Base-by-base conservation (phyloP, 768 basidiomycete genomes). In the Crucibulum laeve region DNA sequence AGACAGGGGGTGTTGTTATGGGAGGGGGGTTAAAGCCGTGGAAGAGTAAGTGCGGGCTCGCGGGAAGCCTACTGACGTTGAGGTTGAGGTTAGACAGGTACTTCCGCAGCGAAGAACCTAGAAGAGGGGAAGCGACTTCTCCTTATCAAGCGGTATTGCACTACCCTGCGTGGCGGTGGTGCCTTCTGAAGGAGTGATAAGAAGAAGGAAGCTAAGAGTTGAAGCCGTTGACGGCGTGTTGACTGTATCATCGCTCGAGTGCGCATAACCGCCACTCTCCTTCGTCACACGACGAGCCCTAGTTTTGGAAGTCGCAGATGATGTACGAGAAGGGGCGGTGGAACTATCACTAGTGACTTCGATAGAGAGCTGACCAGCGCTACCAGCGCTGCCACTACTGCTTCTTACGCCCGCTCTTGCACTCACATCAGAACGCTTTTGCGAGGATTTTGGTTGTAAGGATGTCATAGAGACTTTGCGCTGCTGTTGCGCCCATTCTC, bases 71-170 rank as follows among this genome's bases (percentile, higher is more conserved):
- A 19, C 15, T 28, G 11, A 28, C 7, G 24, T 15, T 42, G 2
- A 34, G n/a, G 42, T 23, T 14, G 38, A 45, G 30, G 37, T 34
- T 24, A 38, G 49, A 17, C 30, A 41, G 3, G 45, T 17, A 3
- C 22, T 25, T 30, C 35, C 21, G 18, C 33, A 42, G 34, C 26
- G 35, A 15, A 21, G 32, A 21, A 13, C 40, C 24, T 11, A 60
- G 62, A 3, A 63, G 49, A 1, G 69, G 69, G 69, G 61, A 15
- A 73, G 28, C 36, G 64, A 57, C 57, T 71, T 64, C 43, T 70
- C 53, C 51, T 67, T 67, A 36, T 64, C 53, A 25, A 56, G 45
- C 13, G 39, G 45, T 24, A 22, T 4, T 24, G 34, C 8, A 18
- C 28, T 23, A 36, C 22, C 23, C 17, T 30, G 28, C 3, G 32